Evolutionary conservation across 345 rosid genomes (phyloP).

Genomic region (Eucalyptus fibrosa): DNA sequence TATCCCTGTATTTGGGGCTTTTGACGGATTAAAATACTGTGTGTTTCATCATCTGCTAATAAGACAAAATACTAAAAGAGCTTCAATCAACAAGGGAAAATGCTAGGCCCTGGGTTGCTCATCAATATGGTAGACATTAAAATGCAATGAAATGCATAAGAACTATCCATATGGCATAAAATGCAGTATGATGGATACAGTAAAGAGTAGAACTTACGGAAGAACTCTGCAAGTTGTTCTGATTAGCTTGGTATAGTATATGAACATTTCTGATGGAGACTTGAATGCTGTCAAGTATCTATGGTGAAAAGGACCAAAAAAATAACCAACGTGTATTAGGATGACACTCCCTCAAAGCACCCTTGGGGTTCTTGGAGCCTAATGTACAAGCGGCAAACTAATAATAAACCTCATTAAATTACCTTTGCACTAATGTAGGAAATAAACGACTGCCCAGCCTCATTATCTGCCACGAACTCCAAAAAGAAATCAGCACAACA

Average conservation of each 20-base stretch:
- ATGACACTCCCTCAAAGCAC: conserved; percentile 7
- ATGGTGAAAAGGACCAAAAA: background rate
- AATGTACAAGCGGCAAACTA: background rate
- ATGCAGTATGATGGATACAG: background rate
- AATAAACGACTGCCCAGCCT: conserved; percentile 56
- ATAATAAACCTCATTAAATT: background rate
- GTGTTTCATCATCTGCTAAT: background rate
- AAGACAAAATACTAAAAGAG: background rate
- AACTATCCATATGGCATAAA: background rate
- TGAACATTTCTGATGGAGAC: conserved; percentile 73
- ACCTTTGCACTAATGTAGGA: conserved; percentile 86
- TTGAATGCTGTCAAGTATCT: conserved; percentile 87
- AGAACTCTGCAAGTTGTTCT: conserved; percentile 23
- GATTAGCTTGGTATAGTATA: conserved; percentile 24
- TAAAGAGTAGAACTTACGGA: conserved; percentile 32
- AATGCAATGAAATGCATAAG: background rate
- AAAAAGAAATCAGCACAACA: background rate
- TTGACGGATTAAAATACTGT: background rate
- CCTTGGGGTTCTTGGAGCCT: conserved; percentile 39
- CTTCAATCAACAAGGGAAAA: background rate
- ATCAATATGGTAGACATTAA: background rate
- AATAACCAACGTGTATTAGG: background rate
- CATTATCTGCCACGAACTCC: conserved; percentile 41
- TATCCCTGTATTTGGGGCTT: background rate
- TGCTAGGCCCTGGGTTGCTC: background rate